These are phyloP conservation scores for Ramaria rubella DNA, from an alignment of 768 basidiomycete species.

Conservation along the genomic window DNA sequence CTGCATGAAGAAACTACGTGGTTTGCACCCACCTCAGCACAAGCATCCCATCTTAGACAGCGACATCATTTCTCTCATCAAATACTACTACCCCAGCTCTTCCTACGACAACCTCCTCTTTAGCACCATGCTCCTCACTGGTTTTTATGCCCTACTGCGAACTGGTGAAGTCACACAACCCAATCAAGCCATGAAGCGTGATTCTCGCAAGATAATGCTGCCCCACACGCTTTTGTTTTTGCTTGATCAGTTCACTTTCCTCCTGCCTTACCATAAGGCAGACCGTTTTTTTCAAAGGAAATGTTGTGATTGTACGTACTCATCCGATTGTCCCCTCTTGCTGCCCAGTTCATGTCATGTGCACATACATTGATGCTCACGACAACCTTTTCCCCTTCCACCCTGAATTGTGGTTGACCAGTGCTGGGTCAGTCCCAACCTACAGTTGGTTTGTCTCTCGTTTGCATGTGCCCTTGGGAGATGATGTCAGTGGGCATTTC, in stretches of 20 bases:
- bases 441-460: not conserved
- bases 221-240: constrained; percentile 11
- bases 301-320: constrained; percentile 10
- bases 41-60: constrained; percentile 23
- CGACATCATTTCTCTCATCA: constrained; percentile 13
- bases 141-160: constrained; percentile 21
- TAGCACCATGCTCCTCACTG: constrained; percentile 18
- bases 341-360: no score
- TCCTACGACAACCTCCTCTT: constrained; percentile 25
- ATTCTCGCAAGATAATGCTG: constrained; percentile 18
- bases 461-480: not conserved
- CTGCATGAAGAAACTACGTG: constrained; percentile 24
- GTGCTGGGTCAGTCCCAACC: not conserved
- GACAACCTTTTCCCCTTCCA: no score
- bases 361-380: no score
- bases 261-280: constrained; percentile 34
- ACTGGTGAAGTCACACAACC: constrained; percentile 23
- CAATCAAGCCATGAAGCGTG: constrained; percentile 9
- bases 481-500: constrained; percentile 5
- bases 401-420: not conserved
- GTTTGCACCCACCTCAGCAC: constrained; percentile 14
- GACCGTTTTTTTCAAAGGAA: constrained; percentile 19
- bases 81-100: constrained; percentile 22
- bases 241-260: constrained; percentile 10
- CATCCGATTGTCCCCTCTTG: not conserved